phyloP scores from a whole-genome alignment of 345 rosid genomes.

The Eucalyptus rudis region DNA sequence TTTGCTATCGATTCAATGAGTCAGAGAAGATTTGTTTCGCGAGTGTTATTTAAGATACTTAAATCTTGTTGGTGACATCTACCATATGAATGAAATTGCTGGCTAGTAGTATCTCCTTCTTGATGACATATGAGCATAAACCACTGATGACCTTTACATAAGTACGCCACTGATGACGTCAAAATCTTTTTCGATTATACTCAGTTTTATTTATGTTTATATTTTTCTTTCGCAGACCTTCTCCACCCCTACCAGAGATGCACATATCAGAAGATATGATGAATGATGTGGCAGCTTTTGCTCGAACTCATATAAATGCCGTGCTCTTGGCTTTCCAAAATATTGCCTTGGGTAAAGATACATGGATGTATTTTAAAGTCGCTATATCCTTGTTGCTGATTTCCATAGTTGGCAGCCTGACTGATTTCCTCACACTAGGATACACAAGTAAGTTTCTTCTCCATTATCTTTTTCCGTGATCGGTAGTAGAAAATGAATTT shows the following conservation, averaged over 20 bases:
- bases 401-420: constrained; percentile 49
- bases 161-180: neutral
- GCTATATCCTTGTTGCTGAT: constrained; percentile 49
- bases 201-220: neutral
- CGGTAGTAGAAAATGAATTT: neutral
- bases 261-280: constrained; percentile 57
- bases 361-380: constrained; percentile 44
- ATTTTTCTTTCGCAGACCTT: constrained; percentile 41
- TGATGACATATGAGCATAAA: neutral
- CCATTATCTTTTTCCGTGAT: too few relatives aligned
- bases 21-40: neutral
- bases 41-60: neutral
- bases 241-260: constrained; percentile 79
- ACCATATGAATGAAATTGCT: neutral
- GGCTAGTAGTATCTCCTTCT: neutral
- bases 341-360: constrained; percentile 69
- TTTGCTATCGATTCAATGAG: neutral
- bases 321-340: constrained; percentile 55
- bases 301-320: constrained; percentile 36
- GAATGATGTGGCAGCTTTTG: constrained; percentile 27
- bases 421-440: constrained; percentile 63
- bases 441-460: constrained; percentile 46
- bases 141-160: neutral
- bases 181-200: neutral
- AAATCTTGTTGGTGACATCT: neutral